Conservation (phyloP, 768 basidiomycete species). For the Trametes coccinea region DNA sequence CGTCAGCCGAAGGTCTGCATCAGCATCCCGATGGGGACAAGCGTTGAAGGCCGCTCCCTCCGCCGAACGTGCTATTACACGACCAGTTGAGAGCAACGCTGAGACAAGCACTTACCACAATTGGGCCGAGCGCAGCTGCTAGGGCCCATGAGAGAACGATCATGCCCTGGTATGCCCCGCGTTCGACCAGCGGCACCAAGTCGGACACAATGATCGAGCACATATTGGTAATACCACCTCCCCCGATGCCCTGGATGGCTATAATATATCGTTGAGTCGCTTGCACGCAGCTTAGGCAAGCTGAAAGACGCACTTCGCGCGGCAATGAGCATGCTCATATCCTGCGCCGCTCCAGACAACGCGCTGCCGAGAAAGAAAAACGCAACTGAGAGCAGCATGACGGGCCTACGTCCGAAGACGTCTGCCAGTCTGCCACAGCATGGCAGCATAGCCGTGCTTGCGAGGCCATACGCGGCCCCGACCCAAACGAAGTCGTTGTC, state of each 20-base stretch:
- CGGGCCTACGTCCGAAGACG: slow-evolving; percentile 36
- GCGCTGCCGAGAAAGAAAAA: slow-evolving; percentile 44
- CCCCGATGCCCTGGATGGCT: slow-evolving; percentile 36
- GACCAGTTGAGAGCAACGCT: too few relatives aligned
- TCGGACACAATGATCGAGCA: slow-evolving; percentile 39
- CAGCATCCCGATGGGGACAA: too few relatives aligned
- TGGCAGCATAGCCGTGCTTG: slow-evolving; percentile 38
- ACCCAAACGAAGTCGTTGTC: slow-evolving; percentile 28
- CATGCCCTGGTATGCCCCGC: slow-evolving; percentile 36
- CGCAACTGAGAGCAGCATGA: slow-evolving; percentile 32
- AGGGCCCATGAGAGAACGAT: slow-evolving; percentile 30
- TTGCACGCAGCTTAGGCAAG: background rate
- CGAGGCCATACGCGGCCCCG: slow-evolving; percentile 37
- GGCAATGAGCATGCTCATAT: slow-evolving; percentile 43
- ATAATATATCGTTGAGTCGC: background rate
- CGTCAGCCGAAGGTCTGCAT: too few relatives aligned
- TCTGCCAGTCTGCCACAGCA: slow-evolving; percentile 20
- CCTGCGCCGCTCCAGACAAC: slow-evolving; percentile 40
- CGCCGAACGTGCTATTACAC: too few relatives aligned
- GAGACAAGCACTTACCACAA: slow-evolving; percentile 21
- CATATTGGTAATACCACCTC: slow-evolving; percentile 31
- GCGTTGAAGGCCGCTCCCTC: too few relatives aligned
- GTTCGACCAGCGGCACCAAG: slow-evolving; percentile 39
- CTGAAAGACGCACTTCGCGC: slow-evolving; percentile 19
- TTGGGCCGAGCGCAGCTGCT: slow-evolving; percentile 31